Evolutionary conservation across 257 asterid genomes (phyloP).

Genomic region (Osmanthus fragrans): DNA sequence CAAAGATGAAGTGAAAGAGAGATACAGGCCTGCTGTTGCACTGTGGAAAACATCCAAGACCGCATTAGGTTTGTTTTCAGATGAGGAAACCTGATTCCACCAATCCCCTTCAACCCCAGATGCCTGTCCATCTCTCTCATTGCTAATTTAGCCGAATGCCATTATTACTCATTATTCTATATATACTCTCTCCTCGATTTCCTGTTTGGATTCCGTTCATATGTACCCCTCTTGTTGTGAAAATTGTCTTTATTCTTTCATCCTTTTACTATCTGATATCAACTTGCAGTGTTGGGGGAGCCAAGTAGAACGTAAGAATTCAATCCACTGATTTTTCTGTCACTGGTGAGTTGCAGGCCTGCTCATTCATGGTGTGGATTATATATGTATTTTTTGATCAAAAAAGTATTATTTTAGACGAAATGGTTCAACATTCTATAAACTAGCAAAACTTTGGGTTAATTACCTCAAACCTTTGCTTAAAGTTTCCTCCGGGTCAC

Average conservation of each 20-base stretch:
- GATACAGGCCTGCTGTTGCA: conserved; percentile 23
- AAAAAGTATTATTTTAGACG: not conserved
- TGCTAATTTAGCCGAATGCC: conserved; percentile 25
- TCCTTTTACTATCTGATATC: conserved; percentile 4
- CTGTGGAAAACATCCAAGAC: conserved; percentile 33
- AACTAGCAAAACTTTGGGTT: too few relatives aligned
- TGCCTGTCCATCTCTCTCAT: conserved; percentile 9
- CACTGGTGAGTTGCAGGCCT: conserved; percentile 4
- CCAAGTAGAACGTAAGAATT: conserved; percentile 1
- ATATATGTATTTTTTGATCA: too few relatives aligned
- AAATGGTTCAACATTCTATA: not conserved
- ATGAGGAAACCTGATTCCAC: conserved; percentile 35
- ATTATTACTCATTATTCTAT: not conserved
- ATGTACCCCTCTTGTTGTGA: not conserved
- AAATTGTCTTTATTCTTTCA: not conserved
- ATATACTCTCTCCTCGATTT: not conserved
- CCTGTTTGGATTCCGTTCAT: conserved; percentile 33
- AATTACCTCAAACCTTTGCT: too few relatives aligned
- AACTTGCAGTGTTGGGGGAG: conserved; percentile 12
- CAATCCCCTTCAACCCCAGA: conserved; percentile 26
- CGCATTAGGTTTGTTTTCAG: conserved; percentile 33
- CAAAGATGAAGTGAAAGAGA: conserved; percentile 22
- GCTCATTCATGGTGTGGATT: not conserved
- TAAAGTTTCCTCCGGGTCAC: too few relatives aligned
- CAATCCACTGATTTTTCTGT: conserved; percentile 6